These are phyloP conservation scores for Coemansia furcata DNA, from an alignment of 192 early-diverging fungal genomes.

Conservation along the genomic window DNA sequence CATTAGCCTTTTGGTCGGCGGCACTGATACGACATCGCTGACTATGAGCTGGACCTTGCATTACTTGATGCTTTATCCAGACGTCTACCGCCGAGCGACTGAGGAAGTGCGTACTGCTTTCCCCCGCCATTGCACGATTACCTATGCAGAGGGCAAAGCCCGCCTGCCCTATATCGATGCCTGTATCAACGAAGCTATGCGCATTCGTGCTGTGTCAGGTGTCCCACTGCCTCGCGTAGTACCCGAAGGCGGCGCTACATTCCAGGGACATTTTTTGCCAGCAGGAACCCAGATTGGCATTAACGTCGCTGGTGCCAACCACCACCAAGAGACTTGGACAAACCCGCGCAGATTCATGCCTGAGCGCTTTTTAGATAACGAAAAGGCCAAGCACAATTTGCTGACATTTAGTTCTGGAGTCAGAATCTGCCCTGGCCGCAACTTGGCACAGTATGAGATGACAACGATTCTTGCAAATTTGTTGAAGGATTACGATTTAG, in stretches of 20 bases:
- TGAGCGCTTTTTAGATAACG: constrained; percentile 24
- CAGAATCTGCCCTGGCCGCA: constrained; percentile 31
- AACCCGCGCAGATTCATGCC: constrained; percentile 27
- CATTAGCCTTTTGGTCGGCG: constrained; percentile 20
- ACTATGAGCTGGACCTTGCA: constrained; percentile 40
- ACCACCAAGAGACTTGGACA: constrained; percentile 7
- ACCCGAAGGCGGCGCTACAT: background rate
- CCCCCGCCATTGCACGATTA: constrained; percentile 21
- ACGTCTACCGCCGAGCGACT: constrained; percentile 6
- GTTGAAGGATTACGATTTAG: background rate
- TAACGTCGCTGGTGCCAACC: constrained; percentile 27
- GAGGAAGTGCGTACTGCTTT: constrained; percentile 31
- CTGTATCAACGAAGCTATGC: constrained; percentile 41
- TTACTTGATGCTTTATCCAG: constrained; percentile 30
- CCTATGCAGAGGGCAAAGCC: constrained; percentile 25
- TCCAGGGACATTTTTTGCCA: constrained; percentile 36
- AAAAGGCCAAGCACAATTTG: constrained; percentile 5
- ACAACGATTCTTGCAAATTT: constrained; percentile 19
- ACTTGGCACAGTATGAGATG: constrained; percentile 32
- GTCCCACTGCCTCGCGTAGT: constrained; percentile 16
- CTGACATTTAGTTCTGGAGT: constrained; percentile 37
- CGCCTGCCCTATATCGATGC: constrained; percentile 40
- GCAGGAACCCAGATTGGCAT: constrained; percentile 15
- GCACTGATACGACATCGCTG: constrained; percentile 38
- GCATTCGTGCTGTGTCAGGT: constrained; percentile 24